phyloP scores from a whole-genome alignment of 1,139 yeast species.

The Debaryomycetaceae sp. region DNA sequence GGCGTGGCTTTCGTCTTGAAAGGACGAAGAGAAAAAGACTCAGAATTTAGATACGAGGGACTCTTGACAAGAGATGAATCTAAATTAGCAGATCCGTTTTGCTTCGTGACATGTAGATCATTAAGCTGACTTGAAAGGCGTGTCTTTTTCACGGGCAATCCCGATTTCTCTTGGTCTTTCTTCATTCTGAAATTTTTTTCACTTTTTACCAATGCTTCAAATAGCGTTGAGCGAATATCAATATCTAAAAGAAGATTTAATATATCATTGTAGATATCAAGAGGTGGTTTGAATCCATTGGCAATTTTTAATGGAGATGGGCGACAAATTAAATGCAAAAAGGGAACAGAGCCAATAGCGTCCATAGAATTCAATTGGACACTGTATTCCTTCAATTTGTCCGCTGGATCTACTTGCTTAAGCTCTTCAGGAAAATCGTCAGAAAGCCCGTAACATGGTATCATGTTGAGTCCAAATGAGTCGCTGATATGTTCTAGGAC shows the following conservation, averaged over 20 bases:
- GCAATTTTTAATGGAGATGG: constrained; percentile 38
- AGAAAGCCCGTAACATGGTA: constrained; percentile 27
- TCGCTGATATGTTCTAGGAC: constrained; percentile 34
- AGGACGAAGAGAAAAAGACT: constrained; percentile 40
- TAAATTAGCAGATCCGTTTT: background rate
- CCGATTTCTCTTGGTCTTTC: constrained; percentile 26
- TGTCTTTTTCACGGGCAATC: constrained; percentile 2
- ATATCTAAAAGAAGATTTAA: constrained; percentile 27
- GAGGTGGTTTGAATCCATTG: constrained; percentile 43
- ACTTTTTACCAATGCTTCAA: constrained; percentile 23
- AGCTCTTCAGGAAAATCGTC: constrained; percentile 24
- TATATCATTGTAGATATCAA: constrained; percentile 24
- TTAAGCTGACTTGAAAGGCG: background rate
- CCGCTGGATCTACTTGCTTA: constrained; percentile 11
- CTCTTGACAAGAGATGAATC: background rate
- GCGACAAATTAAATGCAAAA: constrained; percentile 39
- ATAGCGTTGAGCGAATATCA: constrained; percentile 23
- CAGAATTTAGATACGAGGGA: constrained; percentile 9
- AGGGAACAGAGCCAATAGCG: constrained; percentile 37
- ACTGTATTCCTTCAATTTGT: constrained; percentile 12
- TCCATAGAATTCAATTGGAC: constrained; percentile 34
- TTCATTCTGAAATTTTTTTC: constrained; percentile 29
- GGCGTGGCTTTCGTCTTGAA: constrained; percentile 43
- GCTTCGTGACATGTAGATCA: background rate
- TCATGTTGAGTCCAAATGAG: constrained; percentile 20